A percentile compares a stretch with the other conserved stretches of the same genome.
phyloP scores from a whole-genome alignment of 2,329 filamentous ascomycete species.

The Diaporthe destruens region DNA sequence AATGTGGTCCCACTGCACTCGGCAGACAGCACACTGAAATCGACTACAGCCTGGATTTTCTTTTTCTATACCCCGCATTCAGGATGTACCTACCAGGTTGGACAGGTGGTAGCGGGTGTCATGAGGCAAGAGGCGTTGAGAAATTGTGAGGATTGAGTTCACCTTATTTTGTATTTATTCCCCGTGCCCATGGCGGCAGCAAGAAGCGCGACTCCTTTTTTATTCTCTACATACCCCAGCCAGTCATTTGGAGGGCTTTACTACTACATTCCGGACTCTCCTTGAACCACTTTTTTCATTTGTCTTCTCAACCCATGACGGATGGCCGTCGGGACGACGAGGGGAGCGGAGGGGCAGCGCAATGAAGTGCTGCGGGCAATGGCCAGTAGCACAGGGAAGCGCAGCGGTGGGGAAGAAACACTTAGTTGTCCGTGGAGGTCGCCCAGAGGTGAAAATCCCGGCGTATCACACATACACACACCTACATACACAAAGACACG shows the following conservation, averaged over 20 bases:
- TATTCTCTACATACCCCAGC: constrained; percentile 38
- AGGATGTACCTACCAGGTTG: constrained; percentile 33
- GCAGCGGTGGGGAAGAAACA: not conserved
- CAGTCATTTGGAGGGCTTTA: constrained; percentile 36
- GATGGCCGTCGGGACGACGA: constrained; percentile 9
- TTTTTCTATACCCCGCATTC: constrained; percentile 32
- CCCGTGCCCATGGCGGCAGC: constrained; percentile 40
- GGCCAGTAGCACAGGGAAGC: not conserved
- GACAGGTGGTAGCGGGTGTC: constrained; percentile 29
- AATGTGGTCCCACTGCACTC: not conserved
- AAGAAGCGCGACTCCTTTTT: constrained; percentile 35
- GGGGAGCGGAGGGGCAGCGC: not conserved
- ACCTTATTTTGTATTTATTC: constrained; percentile 34
- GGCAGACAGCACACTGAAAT: not conserved
- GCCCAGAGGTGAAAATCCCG: constrained; percentile 8
- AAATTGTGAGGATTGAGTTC: constrained; percentile 23
- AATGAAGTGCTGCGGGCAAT: not conserved
- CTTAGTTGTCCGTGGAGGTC: constrained; percentile 1
- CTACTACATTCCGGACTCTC: constrained; percentile 30
- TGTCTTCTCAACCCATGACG: constrained; percentile 29
- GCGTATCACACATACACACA: not conserved
- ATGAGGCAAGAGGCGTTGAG: constrained; percentile 28
- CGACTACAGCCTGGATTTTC: constrained; percentile 19
- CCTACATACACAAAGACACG: not conserved
- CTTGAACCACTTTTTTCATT: constrained; percentile 28